phyloP scores from a whole-genome alignment of 1,284 basidiomycete species.

The Sphagnurus paluster region DNA sequence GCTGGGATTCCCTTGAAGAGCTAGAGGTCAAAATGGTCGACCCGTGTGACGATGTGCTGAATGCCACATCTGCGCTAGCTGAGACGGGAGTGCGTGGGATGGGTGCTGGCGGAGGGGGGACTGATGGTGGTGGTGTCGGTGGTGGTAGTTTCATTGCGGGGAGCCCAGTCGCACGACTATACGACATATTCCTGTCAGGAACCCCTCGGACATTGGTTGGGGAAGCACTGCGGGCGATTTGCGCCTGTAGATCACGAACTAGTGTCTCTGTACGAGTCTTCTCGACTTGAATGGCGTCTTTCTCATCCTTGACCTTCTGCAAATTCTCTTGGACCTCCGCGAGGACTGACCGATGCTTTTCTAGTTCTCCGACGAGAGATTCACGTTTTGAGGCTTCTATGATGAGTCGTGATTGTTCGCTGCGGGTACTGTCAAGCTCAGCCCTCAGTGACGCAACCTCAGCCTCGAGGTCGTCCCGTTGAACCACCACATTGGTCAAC shows the following conservation, averaged over 20 bases:
- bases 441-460: constrained; percentile 56
- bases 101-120: constrained; percentile 85
- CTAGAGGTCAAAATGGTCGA: constrained; percentile 52
- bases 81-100: constrained; percentile 53
- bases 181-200: constrained; percentile 56
- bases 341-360: constrained; percentile 71
- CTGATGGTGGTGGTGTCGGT: constrained; percentile 83
- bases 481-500: constrained; percentile 43
- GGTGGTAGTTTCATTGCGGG: constrained; percentile 80
- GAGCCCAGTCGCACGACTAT: constrained; percentile 56
- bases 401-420: constrained; percentile 60
- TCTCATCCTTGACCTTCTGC: constrained; percentile 77
- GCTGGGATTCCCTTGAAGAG: constrained; percentile 63
- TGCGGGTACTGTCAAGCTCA: constrained; percentile 59
- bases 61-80: constrained; percentile 45
- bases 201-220: constrained; percentile 46
- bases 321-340: constrained; percentile 75
- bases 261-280: constrained; percentile 65
- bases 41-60: constrained; percentile 53
- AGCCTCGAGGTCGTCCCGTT: constrained; percentile 53
- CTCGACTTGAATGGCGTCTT: constrained; percentile 73
- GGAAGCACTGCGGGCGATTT: constrained; percentile 62
- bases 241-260: constrained; percentile 75
- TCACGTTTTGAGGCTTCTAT: constrained; percentile 75
- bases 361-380: constrained; percentile 71